phyloP scores from a whole-genome alignment of 805 yeast genomes.

The Starmera amethionina region DNA sequence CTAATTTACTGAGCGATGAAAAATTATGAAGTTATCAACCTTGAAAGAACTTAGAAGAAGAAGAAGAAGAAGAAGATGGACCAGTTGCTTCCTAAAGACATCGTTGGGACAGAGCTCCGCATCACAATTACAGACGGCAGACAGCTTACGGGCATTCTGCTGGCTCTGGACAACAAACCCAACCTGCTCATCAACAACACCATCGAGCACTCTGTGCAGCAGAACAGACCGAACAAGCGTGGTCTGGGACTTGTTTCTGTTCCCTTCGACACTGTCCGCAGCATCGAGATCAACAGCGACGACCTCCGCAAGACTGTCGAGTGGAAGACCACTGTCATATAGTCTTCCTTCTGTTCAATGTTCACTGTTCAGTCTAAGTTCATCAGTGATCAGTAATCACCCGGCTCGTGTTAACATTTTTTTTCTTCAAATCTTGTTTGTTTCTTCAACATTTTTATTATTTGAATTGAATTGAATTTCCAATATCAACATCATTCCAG shows the following conservation, averaged over 20 bases:
- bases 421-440: neutral
- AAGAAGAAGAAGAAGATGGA: neutral
- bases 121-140: slow-evolving; percentile 12
- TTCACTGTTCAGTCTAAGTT: too few species aligned
- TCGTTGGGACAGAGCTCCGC: slow-evolving; percentile 11
- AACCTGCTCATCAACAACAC: slow-evolving; percentile 14
- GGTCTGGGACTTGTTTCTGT: slow-evolving; percentile 17
- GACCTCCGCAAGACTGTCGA: slow-evolving; percentile 13
- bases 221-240: neutral
- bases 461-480: neutral
- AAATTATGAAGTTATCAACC: neutral
- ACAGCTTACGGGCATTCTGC: slow-evolving; percentile 9
- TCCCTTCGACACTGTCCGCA: slow-evolving; percentile 8
- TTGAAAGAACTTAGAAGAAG: too few species aligned
- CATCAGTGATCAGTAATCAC: neutral
- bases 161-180: slow-evolving; percentile 19
- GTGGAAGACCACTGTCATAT: slow-evolving; percentile 8
- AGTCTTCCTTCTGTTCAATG: neutral
- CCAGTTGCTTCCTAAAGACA: slow-evolving; percentile 7
- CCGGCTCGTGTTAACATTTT: neutral
- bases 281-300: slow-evolving; percentile 7
- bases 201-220: slow-evolving; percentile 5
- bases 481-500: neutral
- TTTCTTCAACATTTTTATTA: too few species aligned
- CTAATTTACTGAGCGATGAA: too few species aligned